Evolutionary conservation across 352 stramenopile genomes (phyloP).

Genomic region (Pythium biforme): DNA sequence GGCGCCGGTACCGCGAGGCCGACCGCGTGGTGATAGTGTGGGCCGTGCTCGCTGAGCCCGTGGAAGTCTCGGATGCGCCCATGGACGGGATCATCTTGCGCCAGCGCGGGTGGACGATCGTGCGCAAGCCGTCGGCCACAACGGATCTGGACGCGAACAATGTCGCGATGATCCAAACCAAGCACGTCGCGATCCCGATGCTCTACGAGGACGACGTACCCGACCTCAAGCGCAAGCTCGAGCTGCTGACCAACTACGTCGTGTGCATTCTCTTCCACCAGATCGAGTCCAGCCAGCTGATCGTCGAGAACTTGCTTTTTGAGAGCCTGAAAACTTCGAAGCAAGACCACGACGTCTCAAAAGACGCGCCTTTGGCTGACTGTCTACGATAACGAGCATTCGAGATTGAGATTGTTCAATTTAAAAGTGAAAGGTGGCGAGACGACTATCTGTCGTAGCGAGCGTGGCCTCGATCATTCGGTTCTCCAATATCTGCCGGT

Average conservation of each 20-base stretch:
- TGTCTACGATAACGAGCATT: not conserved
- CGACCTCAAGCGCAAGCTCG: constrained; percentile 16
- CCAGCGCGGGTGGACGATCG: constrained; percentile 15
- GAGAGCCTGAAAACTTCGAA: not conserved
- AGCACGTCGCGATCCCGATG: constrained; percentile 11
- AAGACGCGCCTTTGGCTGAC: not conserved
- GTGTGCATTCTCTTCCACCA: constrained; percentile 8
- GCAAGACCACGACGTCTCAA: not conserved
- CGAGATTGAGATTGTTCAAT: not conserved
- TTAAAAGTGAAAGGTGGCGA: not conserved
- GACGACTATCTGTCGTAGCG: too few species aligned
- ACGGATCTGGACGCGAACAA: not conserved
- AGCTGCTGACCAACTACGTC: constrained; percentile 14
- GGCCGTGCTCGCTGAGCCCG: constrained; percentile 8
- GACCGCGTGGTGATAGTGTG: constrained; percentile 19
- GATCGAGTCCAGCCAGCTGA: constrained; percentile 12
- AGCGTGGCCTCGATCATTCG: constrained; percentile 1
- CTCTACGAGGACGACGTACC: constrained; percentile 12
- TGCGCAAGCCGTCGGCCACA: not conserved
- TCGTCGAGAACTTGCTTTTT: constrained; percentile 19
- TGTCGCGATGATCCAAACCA: constrained; percentile 11
- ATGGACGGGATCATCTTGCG: constrained; percentile 18
- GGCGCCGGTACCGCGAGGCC: constrained; percentile 2
- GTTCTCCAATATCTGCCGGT: constrained; percentile 3
- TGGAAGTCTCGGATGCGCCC: constrained; percentile 11